These are phyloP conservation scores for Claviceps digitariae DNA, from an alignment of 2,329 filamentous ascomycete species.

Conservation along the genomic window DNA sequence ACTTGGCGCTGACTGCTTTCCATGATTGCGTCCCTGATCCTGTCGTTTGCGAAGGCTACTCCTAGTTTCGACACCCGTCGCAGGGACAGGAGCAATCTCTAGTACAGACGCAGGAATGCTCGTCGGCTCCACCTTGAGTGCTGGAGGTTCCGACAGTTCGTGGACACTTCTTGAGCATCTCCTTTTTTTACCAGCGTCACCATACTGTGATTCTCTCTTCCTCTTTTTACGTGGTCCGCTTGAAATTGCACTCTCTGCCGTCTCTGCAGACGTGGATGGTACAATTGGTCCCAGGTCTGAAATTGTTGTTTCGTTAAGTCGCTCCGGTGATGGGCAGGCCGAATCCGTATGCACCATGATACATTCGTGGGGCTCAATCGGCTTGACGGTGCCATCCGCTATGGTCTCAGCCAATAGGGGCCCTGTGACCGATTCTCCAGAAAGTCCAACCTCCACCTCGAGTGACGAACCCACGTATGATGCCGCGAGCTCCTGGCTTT, in stretches of 20 bases:
- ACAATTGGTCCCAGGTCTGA: slow-evolving; percentile 9
- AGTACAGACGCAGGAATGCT: neutral
- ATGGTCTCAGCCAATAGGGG: neutral
- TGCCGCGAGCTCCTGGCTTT: neutral
- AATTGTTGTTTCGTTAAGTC: slow-evolving; percentile 3
- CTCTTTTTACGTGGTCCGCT: slow-evolving; percentile 9
- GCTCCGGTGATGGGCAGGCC: slow-evolving; percentile 7
- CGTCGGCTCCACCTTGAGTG: neutral
- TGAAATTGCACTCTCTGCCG: neutral
- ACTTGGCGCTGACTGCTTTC: neutral
- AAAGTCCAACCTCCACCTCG: slow-evolving; percentile 4
- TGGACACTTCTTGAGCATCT: slow-evolving; percentile 12
- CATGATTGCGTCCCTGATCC: slow-evolving; percentile 1
- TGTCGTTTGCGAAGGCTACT: slow-evolving; percentile 9
- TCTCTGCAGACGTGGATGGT: slow-evolving; percentile 13
- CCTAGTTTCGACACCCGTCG: slow-evolving; percentile 9
- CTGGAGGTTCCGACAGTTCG: neutral
- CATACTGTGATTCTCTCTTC: slow-evolving; percentile 16
- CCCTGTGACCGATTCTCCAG: neutral
- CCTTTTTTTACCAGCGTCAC: slow-evolving; percentile 17
- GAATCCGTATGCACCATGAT: slow-evolving; percentile 13
- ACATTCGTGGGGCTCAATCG: slow-evolving; percentile 4
- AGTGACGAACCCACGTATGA: neutral
- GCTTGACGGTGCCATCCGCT: neutral
- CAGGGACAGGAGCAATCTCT: neutral